Conservation (phyloP, 2,329 filamentous ascomycete genomes). For the Paracoccidioides brasiliensis region DNA sequence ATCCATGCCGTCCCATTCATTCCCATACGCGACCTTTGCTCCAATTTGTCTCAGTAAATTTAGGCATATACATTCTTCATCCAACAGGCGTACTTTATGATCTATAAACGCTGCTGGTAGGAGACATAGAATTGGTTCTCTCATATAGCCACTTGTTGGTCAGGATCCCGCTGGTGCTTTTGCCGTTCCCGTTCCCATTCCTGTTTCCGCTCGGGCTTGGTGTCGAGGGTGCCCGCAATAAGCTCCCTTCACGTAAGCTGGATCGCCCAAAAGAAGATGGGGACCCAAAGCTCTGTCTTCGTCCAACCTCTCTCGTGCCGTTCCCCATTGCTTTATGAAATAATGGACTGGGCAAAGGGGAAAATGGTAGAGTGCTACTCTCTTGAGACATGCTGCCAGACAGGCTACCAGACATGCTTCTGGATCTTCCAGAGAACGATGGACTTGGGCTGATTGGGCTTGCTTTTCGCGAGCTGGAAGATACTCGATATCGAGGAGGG, state of each 20-base stretch:
- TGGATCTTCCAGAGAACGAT: constrained; percentile 19
- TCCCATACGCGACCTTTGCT: neutral
- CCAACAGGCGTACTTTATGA: neutral
- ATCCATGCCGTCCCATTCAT: neutral
- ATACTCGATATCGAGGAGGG: constrained; percentile 73
- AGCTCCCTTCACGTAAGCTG: constrained; percentile 30
- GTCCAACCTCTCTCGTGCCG: constrained; percentile 26
- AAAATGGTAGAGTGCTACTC: constrained; percentile 37
- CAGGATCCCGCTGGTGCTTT: constrained; percentile 60
- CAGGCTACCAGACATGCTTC: constrained; percentile 19
- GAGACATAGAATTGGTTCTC: constrained; percentile 42
- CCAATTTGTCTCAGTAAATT: neutral
- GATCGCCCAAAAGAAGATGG: constrained; percentile 41
- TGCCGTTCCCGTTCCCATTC: constrained; percentile 38
- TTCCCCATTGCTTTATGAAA: constrained; percentile 53
- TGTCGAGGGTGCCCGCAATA: constrained; percentile 49
- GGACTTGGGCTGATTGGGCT: constrained; percentile 27
- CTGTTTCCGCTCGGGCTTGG: constrained; percentile 51
- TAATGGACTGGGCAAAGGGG: constrained; percentile 43
- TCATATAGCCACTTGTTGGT: constrained; percentile 96
- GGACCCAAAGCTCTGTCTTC: constrained; percentile 52
- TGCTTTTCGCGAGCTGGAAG: constrained; percentile 43
- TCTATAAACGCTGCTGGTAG: constrained; percentile 23
- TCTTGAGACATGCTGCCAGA: constrained; percentile 22
- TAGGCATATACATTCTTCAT: neutral